These are phyloP conservation scores for Mycena vitilis DNA, from an alignment of 768 basidiomycete genomes.

Conservation along the genomic window DNA sequence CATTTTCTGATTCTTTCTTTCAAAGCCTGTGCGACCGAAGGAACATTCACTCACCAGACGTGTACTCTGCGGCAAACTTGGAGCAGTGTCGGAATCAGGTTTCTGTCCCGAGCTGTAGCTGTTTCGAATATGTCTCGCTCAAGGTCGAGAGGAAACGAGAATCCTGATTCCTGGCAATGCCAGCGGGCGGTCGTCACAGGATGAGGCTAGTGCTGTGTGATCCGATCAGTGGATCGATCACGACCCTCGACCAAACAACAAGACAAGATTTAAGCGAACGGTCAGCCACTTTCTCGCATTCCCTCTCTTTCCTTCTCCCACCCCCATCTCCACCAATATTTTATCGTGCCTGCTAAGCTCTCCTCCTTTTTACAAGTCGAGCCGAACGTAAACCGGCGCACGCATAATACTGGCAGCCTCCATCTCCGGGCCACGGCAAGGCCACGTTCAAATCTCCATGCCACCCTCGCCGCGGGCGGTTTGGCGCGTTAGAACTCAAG, in stretches of 20 bases:
- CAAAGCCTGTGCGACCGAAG: background rate
- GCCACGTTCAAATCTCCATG: background rate
- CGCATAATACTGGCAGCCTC: too few relatives aligned
- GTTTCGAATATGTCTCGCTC: background rate
- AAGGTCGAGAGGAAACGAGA: slow-evolving; percentile 1
- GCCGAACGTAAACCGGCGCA: background rate
- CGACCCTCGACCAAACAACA: background rate
- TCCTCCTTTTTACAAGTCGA: background rate
- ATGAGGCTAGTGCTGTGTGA: too few relatives aligned
- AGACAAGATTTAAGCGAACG: background rate
- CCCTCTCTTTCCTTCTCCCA: background rate
- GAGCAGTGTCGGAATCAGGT: background rate
- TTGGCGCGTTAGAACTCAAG: background rate
- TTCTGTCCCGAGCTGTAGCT: background rate
- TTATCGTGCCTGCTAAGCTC: background rate
- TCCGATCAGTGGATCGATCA: background rate
- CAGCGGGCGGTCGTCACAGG: too few relatives aligned
- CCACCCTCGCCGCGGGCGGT: background rate
- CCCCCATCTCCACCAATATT: background rate
- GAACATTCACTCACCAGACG: background rate
- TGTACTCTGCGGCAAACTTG: slow-evolving; percentile 2
- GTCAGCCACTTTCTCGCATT: background rate
- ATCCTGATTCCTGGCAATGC: too few relatives aligned
- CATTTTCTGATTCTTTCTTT: too few relatives aligned
- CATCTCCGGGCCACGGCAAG: too few relatives aligned